Evolutionary conservation across 805 yeast genomes (phyloP), one percentile per base, ranked within the genome.

Genomic region (Candida vaughaniae): DNA sequence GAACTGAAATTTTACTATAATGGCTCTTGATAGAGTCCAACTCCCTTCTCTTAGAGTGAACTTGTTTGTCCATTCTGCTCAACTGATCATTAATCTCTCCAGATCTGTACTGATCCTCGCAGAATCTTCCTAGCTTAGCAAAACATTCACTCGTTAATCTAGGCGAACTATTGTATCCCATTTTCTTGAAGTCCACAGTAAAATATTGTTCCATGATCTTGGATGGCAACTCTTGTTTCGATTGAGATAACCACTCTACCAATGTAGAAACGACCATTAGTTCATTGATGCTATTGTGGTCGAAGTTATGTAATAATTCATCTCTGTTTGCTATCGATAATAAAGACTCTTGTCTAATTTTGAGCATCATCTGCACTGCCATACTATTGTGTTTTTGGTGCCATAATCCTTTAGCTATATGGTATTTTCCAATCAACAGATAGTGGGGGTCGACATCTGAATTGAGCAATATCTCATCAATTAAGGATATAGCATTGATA

Each of bases 161-260:
- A 11, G 42, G 29, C 8, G 38, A 36, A 5, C 31, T 26, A 1
- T 25, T 22, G 16, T 33, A 22, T 9, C 8, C 11, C 14, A 35
- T 11, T 7, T 20, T 26, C 16, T 16, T 18, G 2, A 52, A 32
- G 38, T 29, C 29, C 5, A 14, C 14, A 5, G 66, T 60, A 12
- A 87, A 78, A 50, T 82, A 82, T 5, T 69, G 63, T 1, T 62
- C 57, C 73, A 81, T 71, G 1, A 90, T 78, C 3, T 61, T 62
- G 1, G 73, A 66, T 0, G 88, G 76, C 8, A 80, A 66, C 40
- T 82, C 95, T 42, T 80, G 82, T 25, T 84, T 72, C 0, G 95
- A 83, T 31, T 71, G 75, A 0, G 86, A 71, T 23, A 78, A 60
- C 96, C 96, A 89, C 31, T 75, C 69, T 0, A 81, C 81, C 26